Evolutionary conservation across 257 asterid genomes (phyloP), one percentile per base, ranked within the genome.

Genomic region (Solanum paucissectum): DNA sequence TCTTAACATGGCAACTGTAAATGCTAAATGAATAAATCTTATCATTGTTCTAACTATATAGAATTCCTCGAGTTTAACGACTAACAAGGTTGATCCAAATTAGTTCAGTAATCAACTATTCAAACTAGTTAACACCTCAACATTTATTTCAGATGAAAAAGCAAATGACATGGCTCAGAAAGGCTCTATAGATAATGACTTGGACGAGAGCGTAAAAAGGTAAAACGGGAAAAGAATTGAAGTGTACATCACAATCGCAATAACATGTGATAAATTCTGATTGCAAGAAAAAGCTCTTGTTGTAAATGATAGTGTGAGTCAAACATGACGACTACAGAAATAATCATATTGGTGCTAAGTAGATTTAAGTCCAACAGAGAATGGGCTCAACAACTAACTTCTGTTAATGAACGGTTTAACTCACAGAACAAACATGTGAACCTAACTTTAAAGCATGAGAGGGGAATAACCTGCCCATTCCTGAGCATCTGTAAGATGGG

Each of bases 401-500:
- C 3, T 85, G 46, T 33, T 58, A 16, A 66, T 85, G 64, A 40
- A 66, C 42, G 1, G 7, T 62, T 62, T 40, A 72, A 27, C 58
- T 72, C 84, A 27, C 72, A 72, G 52, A 68, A 32, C 66, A 72
- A 72, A 6, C 81, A 36, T 33, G 44, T 42, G 55, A 37, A 55
- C 52, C 88, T 49, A 44, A 8, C 6, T 7, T 86, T 86, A 68
- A 27, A 64, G 62, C 76, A 29, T 83, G 25, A 85, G 55, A 32
- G 7, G 82, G 87, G 74, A 66, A 34, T 77, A 86, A 97, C 99
- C 99, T 96, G 99, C 99, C 99, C 99, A 97, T 94, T 97, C 99
- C 87, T 97, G 99, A 91, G 99, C 99, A 93, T 97, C 99, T 14
- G 99, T 97, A 86, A 97, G 98, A 93, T 97, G 99, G 87, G 99